Percentiles rank a stretch among this genome's conserved stretches.
These are phyloP conservation scores for Hyaloscypha finlandica DNA, from an alignment of 495 filamentous ascomycete genomes.

Conservation along the genomic window DNA sequence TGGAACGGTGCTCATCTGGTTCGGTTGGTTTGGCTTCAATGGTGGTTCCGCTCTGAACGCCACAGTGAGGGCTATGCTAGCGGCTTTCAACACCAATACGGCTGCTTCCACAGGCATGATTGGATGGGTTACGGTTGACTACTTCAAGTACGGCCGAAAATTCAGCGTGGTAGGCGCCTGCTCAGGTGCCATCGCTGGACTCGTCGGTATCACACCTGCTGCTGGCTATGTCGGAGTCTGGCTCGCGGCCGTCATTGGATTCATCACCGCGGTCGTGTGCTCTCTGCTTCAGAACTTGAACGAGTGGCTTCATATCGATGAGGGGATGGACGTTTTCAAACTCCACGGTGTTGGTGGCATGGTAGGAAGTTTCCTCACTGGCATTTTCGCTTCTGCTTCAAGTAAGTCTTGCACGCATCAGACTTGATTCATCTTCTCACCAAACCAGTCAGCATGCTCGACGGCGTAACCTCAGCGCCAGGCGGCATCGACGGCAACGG, in stretches of 20 bases:
- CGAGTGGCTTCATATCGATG: conserved; percentile 59
- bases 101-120: conserved; percentile 58
- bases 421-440: not conserved
- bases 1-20: conserved; percentile 52
- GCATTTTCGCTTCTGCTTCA: conserved; percentile 53
- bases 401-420: conserved; percentile 14
- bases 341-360: conserved; percentile 64
- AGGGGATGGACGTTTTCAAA: conserved; percentile 65
- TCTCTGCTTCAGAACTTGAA: conserved; percentile 54
- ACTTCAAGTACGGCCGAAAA: conserved; percentile 51
- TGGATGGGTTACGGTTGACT: conserved; percentile 62
- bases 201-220: conserved; percentile 66
- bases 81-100: conserved; percentile 63
- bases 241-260: conserved; percentile 59
- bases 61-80: conserved; percentile 57
- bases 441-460: conserved; percentile 35
- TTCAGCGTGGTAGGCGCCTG: conserved; percentile 64
- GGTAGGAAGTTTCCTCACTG: conserved; percentile 61
- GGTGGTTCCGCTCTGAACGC: conserved; percentile 61
- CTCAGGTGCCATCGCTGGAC: conserved; percentile 63
- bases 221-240: conserved; percentile 60
- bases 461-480: conserved; percentile 48
- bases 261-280: conserved; percentile 55
- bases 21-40: conserved; percentile 53
- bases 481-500: conserved; percentile 61